Base-by-base conservation (phyloP, 106 monocot genomes). In the Hemerocallis citrina region DNA sequence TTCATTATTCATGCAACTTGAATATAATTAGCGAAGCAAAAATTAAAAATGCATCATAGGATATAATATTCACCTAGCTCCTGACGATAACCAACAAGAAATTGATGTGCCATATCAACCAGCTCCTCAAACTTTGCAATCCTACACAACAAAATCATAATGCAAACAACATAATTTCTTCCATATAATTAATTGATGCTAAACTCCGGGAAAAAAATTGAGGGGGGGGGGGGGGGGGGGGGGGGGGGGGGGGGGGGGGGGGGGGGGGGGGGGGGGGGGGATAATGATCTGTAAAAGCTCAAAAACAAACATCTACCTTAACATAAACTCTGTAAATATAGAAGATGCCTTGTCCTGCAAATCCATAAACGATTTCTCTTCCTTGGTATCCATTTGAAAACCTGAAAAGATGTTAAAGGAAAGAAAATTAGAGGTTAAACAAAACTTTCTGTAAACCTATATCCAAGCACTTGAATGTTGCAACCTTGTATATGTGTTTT, bases 51-150 rank as follows among this genome's bases (percentile, higher is more conserved):
- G 3, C 16, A 45, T 24, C 24, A 49, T n/a, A 5, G 6, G 6
- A 54, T 31, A 15, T 6, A 13, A 59, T 48, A 42, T 42, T 38
- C 29, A 56, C 67, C 67, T 11, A 67, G n/a, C 28, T 54, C 67
- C 56, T 42, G 67, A 40, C 21, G 28, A 43, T 41, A 56, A 19
- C 55, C 55, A 13, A 6, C 33, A 42, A 67, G 41, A 55, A 56
- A 56, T 27, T 20, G 55, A 4, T 21, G 10, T 55, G 55, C 51
- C 27, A 42, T 31, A 20, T 39, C 52, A 54, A 67, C 55, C 55
- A 55, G 55, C 27, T 67, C 67, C 10, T 67, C 67, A 55, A 67
- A 55, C 67, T 67, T 54, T 56, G 67, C 67, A 43, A 55, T 43
- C 30, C 55, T 67, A 50, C 39, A 67, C 55, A 41, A 25, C 31